Base-by-base conservation (phyloP, 2,329 filamentous ascomycete genomes). In the Cladosporium sp. region DNA sequence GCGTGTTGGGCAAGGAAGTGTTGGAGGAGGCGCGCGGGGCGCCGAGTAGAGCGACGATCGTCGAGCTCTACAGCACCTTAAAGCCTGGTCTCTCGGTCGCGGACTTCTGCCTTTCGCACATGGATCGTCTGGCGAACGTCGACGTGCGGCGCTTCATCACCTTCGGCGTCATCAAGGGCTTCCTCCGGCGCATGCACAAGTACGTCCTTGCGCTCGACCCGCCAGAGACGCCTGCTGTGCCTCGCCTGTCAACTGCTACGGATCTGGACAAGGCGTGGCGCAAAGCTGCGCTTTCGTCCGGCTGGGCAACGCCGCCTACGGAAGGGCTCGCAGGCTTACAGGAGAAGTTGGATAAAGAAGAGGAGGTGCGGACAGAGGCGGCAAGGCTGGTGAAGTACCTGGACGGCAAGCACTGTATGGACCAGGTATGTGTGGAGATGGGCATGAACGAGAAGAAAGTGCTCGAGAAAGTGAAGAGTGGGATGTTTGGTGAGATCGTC, bases 151-250 rank as follows among this genome's bases (percentile, higher is more conserved):
- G 93, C 28, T 85, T 98, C 58, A 89, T 97, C 58, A 95, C 95
- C 54, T 98, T 97, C 64, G 93, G 92, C 53, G 81, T 96, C 54
- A 95, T 97, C 68, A 97, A 97, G 72, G 91, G 92, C 13, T 87
- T 95, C 60, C 73, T 98, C 19, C 96, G 96, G 70, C 83, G 93
- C 33, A 85, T 96, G 38, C 89, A 97, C 72, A 95, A 93, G 68
- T 95, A 95, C 66, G 87, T 89, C 28, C 38, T 58, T 32, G 40
- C 57, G 31, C 53, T 61, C 48, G 22, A 48, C 37, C 43, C 52
- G 9, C 42, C 56, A 38, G 42, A 55, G 43, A 7, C 37, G 5
- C 40, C 22, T 22, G 9, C 28, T n/a, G 32, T 13, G 43, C 50
- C 5, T 50, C 34, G 54, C 31, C 28, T 46, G 8, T 31, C 41